Evolutionary conservation across 768 basidiomycete species (phyloP).

Genomic region (Terana coerulea): DNA sequence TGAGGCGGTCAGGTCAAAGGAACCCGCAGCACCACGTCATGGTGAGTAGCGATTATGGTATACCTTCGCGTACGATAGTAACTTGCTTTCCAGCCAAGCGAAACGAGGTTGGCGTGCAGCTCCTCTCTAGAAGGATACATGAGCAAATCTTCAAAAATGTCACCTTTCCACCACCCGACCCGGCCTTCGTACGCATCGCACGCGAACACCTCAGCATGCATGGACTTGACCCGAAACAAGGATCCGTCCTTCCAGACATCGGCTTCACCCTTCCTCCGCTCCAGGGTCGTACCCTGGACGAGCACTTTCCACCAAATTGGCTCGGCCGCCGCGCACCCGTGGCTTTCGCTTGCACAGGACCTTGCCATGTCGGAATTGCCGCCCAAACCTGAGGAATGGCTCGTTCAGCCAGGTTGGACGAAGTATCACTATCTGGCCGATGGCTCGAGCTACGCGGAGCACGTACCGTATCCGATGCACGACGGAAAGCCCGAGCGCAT

Average conservation of each 20-base stretch:
- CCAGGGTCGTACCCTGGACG: conserved; percentile 74
- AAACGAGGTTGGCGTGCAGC: conserved; percentile 91
- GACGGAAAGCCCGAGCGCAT: conserved; percentile 63
- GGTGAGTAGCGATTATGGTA: neutral
- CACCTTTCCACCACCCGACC: conserved; percentile 58
- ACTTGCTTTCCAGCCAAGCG: conserved; percentile 52
- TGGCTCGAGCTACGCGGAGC: conserved; percentile 73
- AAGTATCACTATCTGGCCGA: conserved; percentile 70
- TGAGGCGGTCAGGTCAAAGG: neutral
- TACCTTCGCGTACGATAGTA: neutral
- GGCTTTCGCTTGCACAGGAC: conserved; percentile 62
- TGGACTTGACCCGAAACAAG: conserved; percentile 74
- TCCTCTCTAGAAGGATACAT: conserved; percentile 80
- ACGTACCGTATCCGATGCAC: conserved; percentile 63
- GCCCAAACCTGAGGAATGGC: conserved; percentile 53
- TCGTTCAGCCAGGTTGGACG: conserved; percentile 81
- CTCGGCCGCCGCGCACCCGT: conserved; percentile 63
- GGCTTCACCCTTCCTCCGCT: conserved; percentile 80
- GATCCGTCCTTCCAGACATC: conserved; percentile 76
- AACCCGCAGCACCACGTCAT: neutral
- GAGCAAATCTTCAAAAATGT: conserved; percentile 75
- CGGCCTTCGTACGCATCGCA: conserved; percentile 68
- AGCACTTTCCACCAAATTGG: conserved; percentile 91
- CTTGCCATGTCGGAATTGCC: conserved; percentile 56
- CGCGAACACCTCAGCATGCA: conserved; percentile 78